phyloP scores from a whole-genome alignment of 2,329 filamentous ascomycete species.

The Trichoderma koningii region DNA sequence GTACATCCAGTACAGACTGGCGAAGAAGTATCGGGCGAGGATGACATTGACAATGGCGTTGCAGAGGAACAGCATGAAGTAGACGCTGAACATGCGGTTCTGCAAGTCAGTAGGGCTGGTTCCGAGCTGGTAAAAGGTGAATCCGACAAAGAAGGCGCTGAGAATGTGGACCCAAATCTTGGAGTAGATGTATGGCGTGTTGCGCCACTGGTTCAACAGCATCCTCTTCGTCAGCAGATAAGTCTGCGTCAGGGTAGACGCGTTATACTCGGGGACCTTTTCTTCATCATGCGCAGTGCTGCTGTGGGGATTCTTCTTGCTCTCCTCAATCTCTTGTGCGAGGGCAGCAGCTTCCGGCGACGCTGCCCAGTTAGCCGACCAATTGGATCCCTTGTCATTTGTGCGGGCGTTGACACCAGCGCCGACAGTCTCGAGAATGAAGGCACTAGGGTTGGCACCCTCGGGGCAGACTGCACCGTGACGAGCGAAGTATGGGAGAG shows the following conservation, averaged over 20 bases:
- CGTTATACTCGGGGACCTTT: conserved; percentile 54
- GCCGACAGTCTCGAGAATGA: conserved; percentile 66
- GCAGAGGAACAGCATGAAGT: conserved; percentile 65
- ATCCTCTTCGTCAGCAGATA: conserved; percentile 64
- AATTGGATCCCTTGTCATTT: conserved; percentile 53
- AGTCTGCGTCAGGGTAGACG: conserved; percentile 71
- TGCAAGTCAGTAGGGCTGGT: conserved; percentile 55
- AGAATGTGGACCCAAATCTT: conserved; percentile 61
- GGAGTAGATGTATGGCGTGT: conserved; percentile 66
- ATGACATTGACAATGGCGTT: conserved; percentile 60
- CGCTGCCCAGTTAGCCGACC: conserved; percentile 69
- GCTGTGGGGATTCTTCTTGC: conserved; percentile 47
- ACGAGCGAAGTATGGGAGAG: conserved; percentile 61
- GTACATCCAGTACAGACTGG: conserved; percentile 58
- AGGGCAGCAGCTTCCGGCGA: conserved; percentile 66
- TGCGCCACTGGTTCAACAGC: conserved; percentile 64
- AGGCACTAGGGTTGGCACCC: conserved; percentile 73
- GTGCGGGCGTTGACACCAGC: conserved; percentile 37
- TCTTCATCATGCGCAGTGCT: conserved; percentile 28
- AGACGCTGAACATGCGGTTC: conserved; percentile 59
- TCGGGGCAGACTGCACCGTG: conserved; percentile 64
- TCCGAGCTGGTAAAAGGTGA: conserved; percentile 62
- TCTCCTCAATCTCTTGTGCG: conserved; percentile 59
- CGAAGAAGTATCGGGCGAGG: conserved; percentile 59
- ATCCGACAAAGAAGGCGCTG: conserved; percentile 61